Conservation (phyloP, 1,284 basidiomycete genomes). For the Austroboletus niveus region DNA sequence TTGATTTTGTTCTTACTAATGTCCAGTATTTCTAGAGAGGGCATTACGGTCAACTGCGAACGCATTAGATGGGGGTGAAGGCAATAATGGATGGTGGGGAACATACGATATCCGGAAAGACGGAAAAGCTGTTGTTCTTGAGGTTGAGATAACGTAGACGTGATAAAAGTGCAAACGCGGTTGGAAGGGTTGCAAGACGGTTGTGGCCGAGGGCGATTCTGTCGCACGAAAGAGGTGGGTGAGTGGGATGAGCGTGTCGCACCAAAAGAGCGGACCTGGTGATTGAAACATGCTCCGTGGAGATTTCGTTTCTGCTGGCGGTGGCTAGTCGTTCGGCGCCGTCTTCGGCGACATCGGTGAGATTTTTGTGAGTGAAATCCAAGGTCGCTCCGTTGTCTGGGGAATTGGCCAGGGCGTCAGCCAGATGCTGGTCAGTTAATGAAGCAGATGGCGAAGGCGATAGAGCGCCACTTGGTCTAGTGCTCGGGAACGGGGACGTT, state of each 20-base stretch:
- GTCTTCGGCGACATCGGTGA: slow-evolving; percentile 72
- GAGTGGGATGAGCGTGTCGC: slow-evolving; percentile 4
- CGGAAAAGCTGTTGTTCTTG: slow-evolving; percentile 81
- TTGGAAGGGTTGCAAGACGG: slow-evolving; percentile 76
- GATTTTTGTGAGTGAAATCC: slow-evolving; percentile 73
- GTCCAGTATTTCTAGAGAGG: slow-evolving; percentile 91
- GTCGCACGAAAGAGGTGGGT: slow-evolving; percentile 9
- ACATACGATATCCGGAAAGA: slow-evolving; percentile 86
- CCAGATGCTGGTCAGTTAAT: slow-evolving; percentile 56
- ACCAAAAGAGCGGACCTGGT: slow-evolving; percentile 56
- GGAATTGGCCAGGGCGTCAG: slow-evolving; percentile 66
- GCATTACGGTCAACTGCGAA: slow-evolving; percentile 78
- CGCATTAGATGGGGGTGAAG: slow-evolving; percentile 9
- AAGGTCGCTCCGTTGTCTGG: slow-evolving; percentile 79
- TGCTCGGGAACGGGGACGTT: slow-evolving; percentile 27
- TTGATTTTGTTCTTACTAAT: slow-evolving; percentile 92
- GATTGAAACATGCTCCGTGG: slow-evolving; percentile 55
- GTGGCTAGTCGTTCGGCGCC: slow-evolving; percentile 73
- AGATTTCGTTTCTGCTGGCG: slow-evolving; percentile 50
- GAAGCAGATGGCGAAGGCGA: slow-evolving; percentile 40
- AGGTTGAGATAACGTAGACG: slow-evolving; percentile 92
- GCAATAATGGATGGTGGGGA: not conserved
- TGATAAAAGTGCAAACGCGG: slow-evolving; percentile 73
- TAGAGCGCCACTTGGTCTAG: slow-evolving; percentile 20
- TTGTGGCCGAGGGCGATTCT: slow-evolving; percentile 91